phyloP scores from a whole-genome alignment of 163 green algal genomes.

The Chloromonas sp. region DNA sequence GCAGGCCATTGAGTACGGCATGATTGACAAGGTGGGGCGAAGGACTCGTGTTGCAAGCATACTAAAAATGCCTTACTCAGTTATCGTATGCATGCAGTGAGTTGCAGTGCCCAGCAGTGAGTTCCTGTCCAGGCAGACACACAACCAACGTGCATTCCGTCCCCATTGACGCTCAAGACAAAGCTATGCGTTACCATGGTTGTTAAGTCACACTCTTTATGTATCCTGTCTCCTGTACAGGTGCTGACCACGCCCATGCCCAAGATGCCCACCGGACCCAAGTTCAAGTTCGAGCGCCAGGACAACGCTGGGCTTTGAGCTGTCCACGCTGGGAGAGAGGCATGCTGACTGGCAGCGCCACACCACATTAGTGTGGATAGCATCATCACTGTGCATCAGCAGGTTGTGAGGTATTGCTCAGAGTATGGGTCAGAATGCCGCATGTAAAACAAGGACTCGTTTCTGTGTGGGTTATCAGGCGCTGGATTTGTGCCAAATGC shows the following conservation, averaged over 20 bases:
- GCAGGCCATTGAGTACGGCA: constrained; percentile 59
- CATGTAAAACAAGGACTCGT: neutral
- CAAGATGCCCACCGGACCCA: constrained; percentile 34
- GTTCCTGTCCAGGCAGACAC: neutral
- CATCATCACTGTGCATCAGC: neutral
- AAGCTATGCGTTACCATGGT: too few species aligned
- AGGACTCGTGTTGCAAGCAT: neutral
- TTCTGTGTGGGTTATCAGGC: neutral
- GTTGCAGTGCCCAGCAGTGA: neutral
- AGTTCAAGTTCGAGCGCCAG: constrained; percentile 38
- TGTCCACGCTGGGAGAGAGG: neutral
- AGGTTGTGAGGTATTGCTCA: neutral
- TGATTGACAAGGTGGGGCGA: constrained; percentile 53
- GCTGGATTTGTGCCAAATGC: too few species aligned
- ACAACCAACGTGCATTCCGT: too few species aligned
- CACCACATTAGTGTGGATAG: neutral
- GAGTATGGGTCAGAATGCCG: neutral
- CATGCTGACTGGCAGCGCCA: neutral
- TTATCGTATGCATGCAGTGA: constrained; percentile 3
- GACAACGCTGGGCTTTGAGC: neutral
- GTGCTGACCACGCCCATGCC: constrained; percentile 51
- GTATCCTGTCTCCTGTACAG: neutral
- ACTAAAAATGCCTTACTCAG: neutral
- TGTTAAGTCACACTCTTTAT: too few species aligned
- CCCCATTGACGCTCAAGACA: too few species aligned